These are phyloP conservation scores for Stachybotrys echinatus DNA, from an alignment of 2,329 filamentous ascomycete genomes.

Conservation along the genomic window DNA sequence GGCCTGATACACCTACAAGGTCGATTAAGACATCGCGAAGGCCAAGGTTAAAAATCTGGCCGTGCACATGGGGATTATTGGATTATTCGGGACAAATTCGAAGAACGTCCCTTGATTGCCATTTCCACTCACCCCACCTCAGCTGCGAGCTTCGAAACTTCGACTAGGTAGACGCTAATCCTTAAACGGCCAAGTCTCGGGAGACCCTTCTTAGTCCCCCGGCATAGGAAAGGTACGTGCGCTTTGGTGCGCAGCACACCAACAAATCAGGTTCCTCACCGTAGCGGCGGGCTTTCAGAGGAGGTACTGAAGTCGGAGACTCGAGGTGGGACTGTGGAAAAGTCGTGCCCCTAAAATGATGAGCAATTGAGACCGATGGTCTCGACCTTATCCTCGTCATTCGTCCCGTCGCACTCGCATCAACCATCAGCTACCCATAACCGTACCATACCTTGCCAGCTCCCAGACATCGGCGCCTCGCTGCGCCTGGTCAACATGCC, in stretches of 20 bases:
- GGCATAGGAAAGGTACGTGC: neutral
- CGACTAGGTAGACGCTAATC: too few relatives aligned
- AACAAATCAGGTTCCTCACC: neutral
- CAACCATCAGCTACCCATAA: neutral
- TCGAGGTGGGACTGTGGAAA: neutral
- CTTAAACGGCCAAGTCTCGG: too few relatives aligned
- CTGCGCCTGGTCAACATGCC: neutral
- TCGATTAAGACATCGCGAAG: too few relatives aligned
- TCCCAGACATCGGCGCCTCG: neutral
- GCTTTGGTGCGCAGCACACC: neutral
- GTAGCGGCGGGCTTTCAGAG: neutral
- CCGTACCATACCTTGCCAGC: neutral
- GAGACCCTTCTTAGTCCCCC: too few relatives aligned
- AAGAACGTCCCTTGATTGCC: too few relatives aligned
- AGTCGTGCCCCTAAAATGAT: neutral
- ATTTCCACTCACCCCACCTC: too few relatives aligned
- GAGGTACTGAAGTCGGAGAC: too few relatives aligned
- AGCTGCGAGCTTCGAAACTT: too few relatives aligned
- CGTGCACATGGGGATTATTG: too few relatives aligned
- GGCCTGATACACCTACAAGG: too few relatives aligned
- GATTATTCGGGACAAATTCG: too few relatives aligned
- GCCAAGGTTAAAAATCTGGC: too few relatives aligned
- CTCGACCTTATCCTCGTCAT: neutral
- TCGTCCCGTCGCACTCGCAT: neutral
- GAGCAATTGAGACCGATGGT: neutral